Conservation (phyloP, 306 rosid species). For the Styphnolobium japonicum region DNA sequence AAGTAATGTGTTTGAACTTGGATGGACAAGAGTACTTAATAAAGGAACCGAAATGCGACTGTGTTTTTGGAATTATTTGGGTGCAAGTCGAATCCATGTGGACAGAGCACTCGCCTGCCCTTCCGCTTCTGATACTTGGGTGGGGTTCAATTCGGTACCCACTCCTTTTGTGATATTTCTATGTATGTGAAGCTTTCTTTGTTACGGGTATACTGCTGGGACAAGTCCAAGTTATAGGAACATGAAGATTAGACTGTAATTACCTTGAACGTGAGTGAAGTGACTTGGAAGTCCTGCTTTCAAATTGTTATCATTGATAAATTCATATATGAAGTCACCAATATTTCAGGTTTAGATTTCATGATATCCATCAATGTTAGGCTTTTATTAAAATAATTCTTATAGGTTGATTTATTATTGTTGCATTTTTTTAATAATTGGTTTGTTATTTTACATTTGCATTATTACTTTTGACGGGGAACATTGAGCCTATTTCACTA, state of each 20-base stretch:
- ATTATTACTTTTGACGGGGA: too few species aligned
- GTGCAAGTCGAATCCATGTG: not conserved
- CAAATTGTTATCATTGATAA: too few species aligned
- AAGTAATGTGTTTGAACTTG: slow-evolving; percentile 15
- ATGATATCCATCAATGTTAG: not conserved
- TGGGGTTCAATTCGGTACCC: not conserved
- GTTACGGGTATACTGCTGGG: too few species aligned
- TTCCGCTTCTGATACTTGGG: not conserved
- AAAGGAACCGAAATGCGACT: not conserved
- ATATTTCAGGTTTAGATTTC: not conserved
- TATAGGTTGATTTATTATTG: not conserved
- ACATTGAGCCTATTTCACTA: too few species aligned
- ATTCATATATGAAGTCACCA: not conserved
- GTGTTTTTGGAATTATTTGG: not conserved
- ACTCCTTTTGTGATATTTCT: not conserved
- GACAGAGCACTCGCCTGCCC: not conserved
- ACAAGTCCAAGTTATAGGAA: too few species aligned
- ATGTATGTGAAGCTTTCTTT: not conserved
- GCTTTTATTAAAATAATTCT: not conserved
- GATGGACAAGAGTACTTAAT: slow-evolving; percentile 18
- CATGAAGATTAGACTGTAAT: too few species aligned
- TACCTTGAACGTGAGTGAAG: too few species aligned
- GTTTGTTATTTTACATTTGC: too few species aligned
- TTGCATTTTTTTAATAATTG: too few species aligned
- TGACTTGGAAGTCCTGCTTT: too few species aligned